Evolutionary conservation across 345 rosid genomes (phyloP), one percentile per base, ranked within the genome.

Genomic region (Lagerstroemia speciosa): DNA sequence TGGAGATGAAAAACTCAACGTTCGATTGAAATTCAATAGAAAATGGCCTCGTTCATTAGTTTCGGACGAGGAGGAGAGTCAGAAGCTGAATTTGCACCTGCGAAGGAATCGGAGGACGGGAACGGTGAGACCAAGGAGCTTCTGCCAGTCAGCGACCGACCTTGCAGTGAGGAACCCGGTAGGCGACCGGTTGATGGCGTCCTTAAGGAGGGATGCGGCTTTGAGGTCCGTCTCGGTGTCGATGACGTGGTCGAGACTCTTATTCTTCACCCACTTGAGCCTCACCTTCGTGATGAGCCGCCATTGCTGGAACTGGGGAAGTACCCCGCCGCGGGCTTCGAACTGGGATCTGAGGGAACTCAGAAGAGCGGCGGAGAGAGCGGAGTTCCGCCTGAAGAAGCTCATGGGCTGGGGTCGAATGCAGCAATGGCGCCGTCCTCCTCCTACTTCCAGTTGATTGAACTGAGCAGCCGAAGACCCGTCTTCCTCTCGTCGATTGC

Each of bases 51-150:
- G 46, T 9, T 41, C 46, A 41, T 16, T 9, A 41, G 46, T 41
- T 41, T 57, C 8, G 29, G 55, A 29, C 72, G 15, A 14, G 58
- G 43, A 26, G 16, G 62, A 27, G 57, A 9, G 33, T 38, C 7
- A 34, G 41, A 2, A 60, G 45, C 37, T 55, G 64, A 58, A 65
- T n/a, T 24, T 19, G 60, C 43, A 82, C 86, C 99, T 86, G 85
- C 99, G 92, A 65, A 91, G 61, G 76, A 94, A 91, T 65, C 98
- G 97, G 46, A 92, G 87, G 75, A 90, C 97, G 43, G 93, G 99
- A 52, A 95, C 82, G 69, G 98, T 90, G 81, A 95, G 97, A 36
- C 98, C 98, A 50, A 92, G 93, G 70, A 89, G 89, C 73, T 87
- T 92, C 69, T 91, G 97, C 98, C 99, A 89, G 26, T 91, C 98